Conservation (phyloP, 2,329 filamentous ascomycete genomes). For the Diplocarpon rosae region DNA sequence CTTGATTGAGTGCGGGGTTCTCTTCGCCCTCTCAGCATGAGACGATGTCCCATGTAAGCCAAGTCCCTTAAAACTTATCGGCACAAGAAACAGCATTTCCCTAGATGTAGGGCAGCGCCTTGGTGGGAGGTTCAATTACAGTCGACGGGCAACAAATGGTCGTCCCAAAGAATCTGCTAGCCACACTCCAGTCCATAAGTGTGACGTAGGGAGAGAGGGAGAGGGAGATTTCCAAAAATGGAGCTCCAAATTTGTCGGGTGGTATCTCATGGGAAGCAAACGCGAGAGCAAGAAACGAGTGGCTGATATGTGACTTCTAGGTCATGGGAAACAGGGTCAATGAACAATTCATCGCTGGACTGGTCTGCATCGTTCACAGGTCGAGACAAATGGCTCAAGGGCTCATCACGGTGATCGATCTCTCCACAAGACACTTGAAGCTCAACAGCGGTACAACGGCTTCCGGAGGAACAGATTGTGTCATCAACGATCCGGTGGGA, state of each 20-base stretch:
- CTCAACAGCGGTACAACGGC: conserved; percentile 6
- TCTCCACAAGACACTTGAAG: conserved; percentile 12
- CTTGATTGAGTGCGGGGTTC: too few species aligned
- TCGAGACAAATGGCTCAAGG: conserved; percentile 11
- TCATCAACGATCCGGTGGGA: conserved; percentile 34
- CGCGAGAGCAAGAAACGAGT: not conserved
- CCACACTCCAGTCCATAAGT: conserved; percentile 17
- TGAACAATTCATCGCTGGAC: conserved; percentile 10
- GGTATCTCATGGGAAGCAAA: conserved; percentile 10
- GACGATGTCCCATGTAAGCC: not conserved
- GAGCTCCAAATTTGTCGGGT: conserved; percentile 10
- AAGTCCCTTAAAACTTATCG: not conserved
- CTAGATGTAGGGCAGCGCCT: not conserved
- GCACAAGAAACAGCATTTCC: too few species aligned
- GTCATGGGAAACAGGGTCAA: conserved; percentile 14
- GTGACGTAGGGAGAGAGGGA: conserved; percentile 17
- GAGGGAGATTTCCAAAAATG: conserved; percentile 15
- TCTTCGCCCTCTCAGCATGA: too few species aligned
- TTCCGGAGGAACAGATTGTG: conserved; percentile 4
- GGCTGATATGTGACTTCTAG: not conserved
- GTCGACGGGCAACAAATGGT: conserved; percentile 13
- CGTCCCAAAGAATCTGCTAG: conserved; percentile 14
- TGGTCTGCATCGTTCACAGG: conserved; percentile 18
- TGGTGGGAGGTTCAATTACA: conserved; percentile 13
- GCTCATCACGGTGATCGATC: conserved; percentile 16